These are phyloP conservation scores for Pythium grandisporangium DNA, from an alignment of 352 stramenopile genomes.

Conservation along the genomic window DNA sequence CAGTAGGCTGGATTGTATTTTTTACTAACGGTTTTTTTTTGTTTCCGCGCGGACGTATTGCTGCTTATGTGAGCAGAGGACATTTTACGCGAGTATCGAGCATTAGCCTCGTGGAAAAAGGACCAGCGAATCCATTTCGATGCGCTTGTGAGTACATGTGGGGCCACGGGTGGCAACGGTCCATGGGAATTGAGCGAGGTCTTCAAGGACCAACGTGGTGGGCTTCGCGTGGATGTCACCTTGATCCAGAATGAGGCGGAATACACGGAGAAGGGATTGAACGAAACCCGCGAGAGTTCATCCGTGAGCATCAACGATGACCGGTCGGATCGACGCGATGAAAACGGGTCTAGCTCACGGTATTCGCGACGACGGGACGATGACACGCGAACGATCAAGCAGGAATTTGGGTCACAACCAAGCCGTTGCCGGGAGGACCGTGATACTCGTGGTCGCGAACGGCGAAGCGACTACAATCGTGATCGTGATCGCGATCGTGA, in stretches of 20 bases:
- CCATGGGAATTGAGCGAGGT: conserved; percentile 25
- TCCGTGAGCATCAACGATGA: conserved; percentile 17
- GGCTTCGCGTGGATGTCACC: conserved; percentile 52
- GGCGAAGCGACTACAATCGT: conserved; percentile 15
- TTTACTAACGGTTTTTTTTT: no score
- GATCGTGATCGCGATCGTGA: conserved; percentile 10
- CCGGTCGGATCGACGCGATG: not conserved
- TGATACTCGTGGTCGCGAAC: conserved; percentile 4
- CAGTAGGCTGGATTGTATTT: no score
- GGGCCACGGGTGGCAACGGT: conserved; percentile 15
- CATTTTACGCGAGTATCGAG: conserved; percentile 50
- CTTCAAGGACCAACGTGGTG: conserved; percentile 49
- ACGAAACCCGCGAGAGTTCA: conserved; percentile 48
- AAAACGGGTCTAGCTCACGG: no score
- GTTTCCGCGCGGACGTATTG: not conserved
- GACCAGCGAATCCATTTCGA: conserved; percentile 56
- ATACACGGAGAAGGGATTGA: conserved; percentile 57
- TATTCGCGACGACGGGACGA: conserved; percentile 8
- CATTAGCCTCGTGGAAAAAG: conserved; percentile 57
- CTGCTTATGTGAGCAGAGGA: conserved; percentile 22
- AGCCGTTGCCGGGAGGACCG: not conserved
- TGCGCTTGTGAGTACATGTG: conserved; percentile 21
- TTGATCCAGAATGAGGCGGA: conserved; percentile 44
- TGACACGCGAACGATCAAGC: conserved; percentile 20
- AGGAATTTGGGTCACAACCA: conserved; percentile 13